These are phyloP conservation scores for Lactarius psammicola DNA, from an alignment of 768 basidiomycete genomes.

Conservation along the genomic window DNA sequence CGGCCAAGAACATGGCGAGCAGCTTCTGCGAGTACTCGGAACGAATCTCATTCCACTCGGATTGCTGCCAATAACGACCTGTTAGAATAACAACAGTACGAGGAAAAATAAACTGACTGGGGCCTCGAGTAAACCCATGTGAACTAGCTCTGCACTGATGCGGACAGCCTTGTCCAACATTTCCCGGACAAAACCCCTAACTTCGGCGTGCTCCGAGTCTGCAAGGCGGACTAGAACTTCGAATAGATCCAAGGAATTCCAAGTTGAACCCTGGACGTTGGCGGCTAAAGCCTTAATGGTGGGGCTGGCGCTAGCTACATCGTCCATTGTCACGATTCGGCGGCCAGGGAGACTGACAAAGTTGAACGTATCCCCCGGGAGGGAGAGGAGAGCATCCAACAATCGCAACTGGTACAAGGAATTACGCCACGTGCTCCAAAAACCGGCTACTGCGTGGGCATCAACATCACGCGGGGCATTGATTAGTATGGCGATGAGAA, in stretches of 20 bases:
- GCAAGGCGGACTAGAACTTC: constrained; percentile 82
- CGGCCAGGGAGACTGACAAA: constrained; percentile 85
- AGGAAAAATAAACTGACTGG: constrained; percentile 54
- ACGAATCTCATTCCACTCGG: constrained; percentile 85
- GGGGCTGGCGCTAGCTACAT: constrained; percentile 78
- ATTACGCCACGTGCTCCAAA: constrained; percentile 86
- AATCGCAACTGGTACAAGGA: constrained; percentile 82
- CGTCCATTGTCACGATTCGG: constrained; percentile 84
- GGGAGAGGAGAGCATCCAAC: constrained; percentile 82
- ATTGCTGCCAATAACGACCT: constrained; percentile 47
- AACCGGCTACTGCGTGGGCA: constrained; percentile 78
- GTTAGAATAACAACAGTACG: constrained; percentile 15
- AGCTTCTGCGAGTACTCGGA: constrained; percentile 84
- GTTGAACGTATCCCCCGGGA: constrained; percentile 89
- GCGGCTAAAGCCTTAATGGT: constrained; percentile 91
- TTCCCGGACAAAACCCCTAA: constrained; percentile 76
- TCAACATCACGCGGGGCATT: constrained; percentile 76
- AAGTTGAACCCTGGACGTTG: constrained; percentile 88
- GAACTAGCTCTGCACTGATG: constrained; percentile 89
- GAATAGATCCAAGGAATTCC: constrained; percentile 93
- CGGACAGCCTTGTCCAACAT: constrained; percentile 93
- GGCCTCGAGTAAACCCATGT: constrained; percentile 90
- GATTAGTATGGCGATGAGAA: constrained; percentile 83
- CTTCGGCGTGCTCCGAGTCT: constrained; percentile 66
- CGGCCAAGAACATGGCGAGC: constrained; percentile 85